Base-by-base conservation (phyloP, 2,329 filamentous ascomycete species). In the Falciphora oryzae region DNA sequence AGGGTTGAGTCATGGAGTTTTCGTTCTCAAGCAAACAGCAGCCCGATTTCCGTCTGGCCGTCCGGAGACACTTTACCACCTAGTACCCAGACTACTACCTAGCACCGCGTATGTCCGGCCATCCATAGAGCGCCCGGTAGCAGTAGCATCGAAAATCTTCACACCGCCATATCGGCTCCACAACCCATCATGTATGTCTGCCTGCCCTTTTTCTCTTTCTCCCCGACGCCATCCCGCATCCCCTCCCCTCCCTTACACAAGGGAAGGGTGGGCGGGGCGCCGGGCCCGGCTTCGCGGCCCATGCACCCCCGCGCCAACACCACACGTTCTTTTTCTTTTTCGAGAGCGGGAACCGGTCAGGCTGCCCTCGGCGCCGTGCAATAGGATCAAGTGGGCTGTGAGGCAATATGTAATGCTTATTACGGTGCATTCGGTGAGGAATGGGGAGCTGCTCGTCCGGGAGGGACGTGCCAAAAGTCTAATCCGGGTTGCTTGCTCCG, bases 391-490 rank as follows among this genome's bases (percentile, higher is more conserved):
- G 6, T 3, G 2, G 44, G 22, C 18, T n/a, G 44, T n/a, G 44
- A 53, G 44, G 44, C 44, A 53, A 53, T 53, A 53, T 53, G 44
- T 53, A 53, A 53, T n/a, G 44, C 8, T n/a, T 53, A 53, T 53
- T 53, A 53, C 44, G 4, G 44, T 53, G 44, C 44, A 53, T 1
- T 53, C 44, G 44, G 44, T 53, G 44, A 53, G 44, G 44, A n/a
- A n/a, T 8, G 14, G 22, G 18, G 18, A 5, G 14, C 38, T 16
- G 14, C 38, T 44, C 18, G 38, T 44, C 16, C 4, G 18, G 14
- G 38, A 44, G 38, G 38, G 38, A 22, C 14, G 18, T 13, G 4
- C 18, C 16, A 16, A 50, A 22, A n/a, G 44, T n/a, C 22, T 3
- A 53, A 13, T n/a, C 13, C 32, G 32, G 29, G 32, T 10, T 53